Evolutionary conservation across 352 stramenopile species (phyloP).

Genomic region (Globisporangium parvum): DNA sequence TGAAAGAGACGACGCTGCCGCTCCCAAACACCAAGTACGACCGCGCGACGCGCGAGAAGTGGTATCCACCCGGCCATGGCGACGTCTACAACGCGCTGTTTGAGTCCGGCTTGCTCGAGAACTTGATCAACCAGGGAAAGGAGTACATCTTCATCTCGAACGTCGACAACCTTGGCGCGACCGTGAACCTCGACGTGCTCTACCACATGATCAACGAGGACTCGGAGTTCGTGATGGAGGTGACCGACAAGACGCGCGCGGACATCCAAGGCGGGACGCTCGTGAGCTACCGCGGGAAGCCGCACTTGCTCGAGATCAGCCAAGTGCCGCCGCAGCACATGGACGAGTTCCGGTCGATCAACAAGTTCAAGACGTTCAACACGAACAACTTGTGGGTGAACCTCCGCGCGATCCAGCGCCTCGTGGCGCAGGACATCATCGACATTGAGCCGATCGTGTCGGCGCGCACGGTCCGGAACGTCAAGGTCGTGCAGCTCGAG

Average conservation of each 20-base stretch:
- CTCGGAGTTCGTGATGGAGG: slow-evolving; percentile 98
- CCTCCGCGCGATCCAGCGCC: slow-evolving; percentile 94
- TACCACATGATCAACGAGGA: slow-evolving; percentile 98
- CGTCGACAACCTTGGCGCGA: slow-evolving; percentile 98
- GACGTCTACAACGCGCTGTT: slow-evolving; percentile 99
- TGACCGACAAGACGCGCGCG: slow-evolving; percentile 91
- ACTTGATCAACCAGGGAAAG: slow-evolving; percentile 93
- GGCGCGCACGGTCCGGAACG: slow-evolving; percentile 94
- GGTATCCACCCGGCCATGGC: slow-evolving; percentile 97
- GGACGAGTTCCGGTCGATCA: slow-evolving; percentile 91
- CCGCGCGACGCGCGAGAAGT: slow-evolving; percentile 68
- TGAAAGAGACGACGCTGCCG: slow-evolving; percentile 88
- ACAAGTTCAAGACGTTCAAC: slow-evolving; percentile 98
- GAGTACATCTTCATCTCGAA: slow-evolving; percentile 99
- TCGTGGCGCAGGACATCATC: slow-evolving; percentile 96
- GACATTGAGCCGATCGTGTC: slow-evolving; percentile 95
- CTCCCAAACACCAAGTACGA: slow-evolving; percentile 86
- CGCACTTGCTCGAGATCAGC: slow-evolving; percentile 96
- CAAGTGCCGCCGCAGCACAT: slow-evolving; percentile 96
- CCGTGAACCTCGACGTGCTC: slow-evolving; percentile 96
- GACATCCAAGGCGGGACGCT: slow-evolving; percentile 90
- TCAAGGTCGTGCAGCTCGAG: slow-evolving; percentile 92
- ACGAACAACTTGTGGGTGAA: slow-evolving; percentile 99
- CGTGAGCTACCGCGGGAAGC: slow-evolving; percentile 87
- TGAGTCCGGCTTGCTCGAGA: slow-evolving; percentile 94